phyloP scores from a whole-genome alignment of 345 rosid species.

The Citrus medica region DNA sequence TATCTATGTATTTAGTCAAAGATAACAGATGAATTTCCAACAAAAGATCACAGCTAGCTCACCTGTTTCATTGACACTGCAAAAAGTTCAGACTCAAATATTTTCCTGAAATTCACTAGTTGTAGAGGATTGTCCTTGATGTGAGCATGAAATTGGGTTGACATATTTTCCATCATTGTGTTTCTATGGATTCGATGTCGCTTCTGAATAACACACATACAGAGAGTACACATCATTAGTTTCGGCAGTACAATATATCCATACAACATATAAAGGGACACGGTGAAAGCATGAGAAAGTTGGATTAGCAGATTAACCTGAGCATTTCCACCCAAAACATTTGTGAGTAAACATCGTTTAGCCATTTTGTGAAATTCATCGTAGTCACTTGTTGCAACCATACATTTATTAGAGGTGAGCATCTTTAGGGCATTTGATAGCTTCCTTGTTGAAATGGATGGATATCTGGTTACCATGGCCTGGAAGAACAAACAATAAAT shows the following conservation, averaged over 20 bases:
- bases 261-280: background rate
- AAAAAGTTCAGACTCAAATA: slow-evolving; percentile 75
- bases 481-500: slow-evolving; percentile 20
- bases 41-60: slow-evolving; percentile 10
- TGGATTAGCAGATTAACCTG: too few relatives aligned
- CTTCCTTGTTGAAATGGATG: slow-evolving; percentile 37
- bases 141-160: slow-evolving; percentile 37
- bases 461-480: slow-evolving; percentile 84
- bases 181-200: slow-evolving; percentile 57
- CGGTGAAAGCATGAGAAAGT: too few relatives aligned
- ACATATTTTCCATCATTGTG: slow-evolving; percentile 51
- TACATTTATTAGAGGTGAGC: too few relatives aligned
- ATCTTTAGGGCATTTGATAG: too few relatives aligned
- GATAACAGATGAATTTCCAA: background rate
- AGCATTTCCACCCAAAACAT: too few relatives aligned
- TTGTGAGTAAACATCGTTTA: too few relatives aligned
- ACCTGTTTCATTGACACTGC: slow-evolving; percentile 68
- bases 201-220: slow-evolving; percentile 33
- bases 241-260: background rate
- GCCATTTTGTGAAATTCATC: too few relatives aligned
- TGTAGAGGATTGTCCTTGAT: slow-evolving; percentile 27
- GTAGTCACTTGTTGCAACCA: too few relatives aligned
- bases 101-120: slow-evolving; percentile 66
- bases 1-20: background rate
- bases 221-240: background rate